Percentiles rank a stretch among this genome's conserved stretches.
Evolutionary conservation across 495 filamentous ascomycete genomes (phyloP).

Genomic region (Glonium stellatum): DNA sequence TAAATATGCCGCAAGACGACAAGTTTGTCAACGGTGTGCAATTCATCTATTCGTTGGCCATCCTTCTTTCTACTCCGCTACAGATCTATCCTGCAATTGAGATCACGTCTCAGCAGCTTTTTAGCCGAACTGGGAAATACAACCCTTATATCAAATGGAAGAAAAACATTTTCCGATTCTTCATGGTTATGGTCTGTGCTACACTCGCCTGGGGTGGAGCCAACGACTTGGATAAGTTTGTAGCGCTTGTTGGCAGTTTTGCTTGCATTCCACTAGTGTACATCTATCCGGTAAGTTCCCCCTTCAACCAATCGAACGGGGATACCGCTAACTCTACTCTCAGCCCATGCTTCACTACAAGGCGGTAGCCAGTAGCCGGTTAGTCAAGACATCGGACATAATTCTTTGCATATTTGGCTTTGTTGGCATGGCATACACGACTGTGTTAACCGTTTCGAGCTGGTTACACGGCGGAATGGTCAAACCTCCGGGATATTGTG

Average conservation of each 20-base stretch:
- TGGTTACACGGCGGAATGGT: slow-evolving; percentile 55
- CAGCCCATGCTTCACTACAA: slow-evolving; percentile 84
- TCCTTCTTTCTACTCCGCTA: slow-evolving; percentile 84
- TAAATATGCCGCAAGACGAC: slow-evolving; percentile 93
- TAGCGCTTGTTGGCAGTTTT: slow-evolving; percentile 90
- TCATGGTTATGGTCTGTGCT: slow-evolving; percentile 78
- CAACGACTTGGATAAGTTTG: slow-evolving; percentile 93
- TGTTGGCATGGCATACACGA: slow-evolving; percentile 85
- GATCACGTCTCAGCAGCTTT: slow-evolving; percentile 63
- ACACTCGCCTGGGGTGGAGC: slow-evolving; percentile 86
- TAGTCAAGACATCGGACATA: slow-evolving; percentile 64
- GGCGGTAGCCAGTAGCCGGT: slow-evolving; percentile 59
- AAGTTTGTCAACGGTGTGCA: slow-evolving; percentile 94
- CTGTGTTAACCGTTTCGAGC: slow-evolving; percentile 69
- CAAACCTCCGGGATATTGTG: slow-evolving; percentile 54
- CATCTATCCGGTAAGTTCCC: slow-evolving; percentile 79
- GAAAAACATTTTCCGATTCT: slow-evolving; percentile 94
- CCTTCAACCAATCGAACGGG: slow-evolving; percentile 16
- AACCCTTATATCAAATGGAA: slow-evolving; percentile 97
- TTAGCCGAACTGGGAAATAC: slow-evolving; percentile 84
- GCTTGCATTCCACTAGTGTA: slow-evolving; percentile 96
- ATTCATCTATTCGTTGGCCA: slow-evolving; percentile 90
- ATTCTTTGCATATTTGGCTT: slow-evolving; percentile 71
- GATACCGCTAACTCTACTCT: slow-evolving; percentile 7
- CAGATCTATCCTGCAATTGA: slow-evolving; percentile 97